These are phyloP conservation scores for Penicillium sp. DNA, from an alignment of 2,329 filamentous ascomycete species.

Conservation along the genomic window DNA sequence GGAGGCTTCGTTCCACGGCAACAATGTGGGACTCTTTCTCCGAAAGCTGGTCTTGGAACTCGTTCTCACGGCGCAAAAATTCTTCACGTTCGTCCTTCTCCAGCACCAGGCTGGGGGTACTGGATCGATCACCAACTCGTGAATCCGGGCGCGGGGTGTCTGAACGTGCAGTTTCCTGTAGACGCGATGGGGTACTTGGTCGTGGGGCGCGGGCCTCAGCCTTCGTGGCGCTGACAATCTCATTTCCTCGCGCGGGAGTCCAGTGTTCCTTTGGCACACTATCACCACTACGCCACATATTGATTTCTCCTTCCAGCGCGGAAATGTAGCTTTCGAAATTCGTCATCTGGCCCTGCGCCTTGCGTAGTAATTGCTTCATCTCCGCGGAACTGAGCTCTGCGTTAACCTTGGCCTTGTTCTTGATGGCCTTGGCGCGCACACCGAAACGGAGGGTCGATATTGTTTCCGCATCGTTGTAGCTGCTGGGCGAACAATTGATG, in stretches of 20 bases:
- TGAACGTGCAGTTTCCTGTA: conserved; percentile 51
- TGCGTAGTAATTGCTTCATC: conserved; percentile 88
- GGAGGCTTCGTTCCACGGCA: conserved; percentile 75
- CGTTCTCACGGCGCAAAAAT: conserved; percentile 91
- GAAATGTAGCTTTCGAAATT: conserved; percentile 86
- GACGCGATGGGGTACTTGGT: conserved; percentile 43
- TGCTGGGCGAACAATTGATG: conserved; percentile 98
- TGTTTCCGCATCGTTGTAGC: conserved; percentile 96
- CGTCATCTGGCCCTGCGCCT: conserved; percentile 84
- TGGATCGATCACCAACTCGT: conserved; percentile 74
- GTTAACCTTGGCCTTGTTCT: conserved; percentile 99
- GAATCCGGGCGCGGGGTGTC: conserved; percentile 66
- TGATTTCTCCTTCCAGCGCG: conserved; percentile 80
- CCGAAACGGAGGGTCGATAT: conserved; percentile 90
- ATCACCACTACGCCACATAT: conserved; percentile 85
- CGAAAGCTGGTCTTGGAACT: conserved; percentile 92
- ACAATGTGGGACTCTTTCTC: conserved; percentile 85
- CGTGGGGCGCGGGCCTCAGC: conserved; percentile 50
- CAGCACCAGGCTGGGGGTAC: conserved; percentile 81
- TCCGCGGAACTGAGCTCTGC: conserved; percentile 94
- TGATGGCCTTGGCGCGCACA: conserved; percentile 95
- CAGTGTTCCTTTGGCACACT: conserved; percentile 85
- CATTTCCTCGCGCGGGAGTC: conserved; percentile 66
- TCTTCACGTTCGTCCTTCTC: conserved; percentile 98
- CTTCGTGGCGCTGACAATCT: conserved; percentile 53